Evolutionary conservation across 257 asterid species (phyloP).

Genomic region (Solanum medicagineum): DNA sequence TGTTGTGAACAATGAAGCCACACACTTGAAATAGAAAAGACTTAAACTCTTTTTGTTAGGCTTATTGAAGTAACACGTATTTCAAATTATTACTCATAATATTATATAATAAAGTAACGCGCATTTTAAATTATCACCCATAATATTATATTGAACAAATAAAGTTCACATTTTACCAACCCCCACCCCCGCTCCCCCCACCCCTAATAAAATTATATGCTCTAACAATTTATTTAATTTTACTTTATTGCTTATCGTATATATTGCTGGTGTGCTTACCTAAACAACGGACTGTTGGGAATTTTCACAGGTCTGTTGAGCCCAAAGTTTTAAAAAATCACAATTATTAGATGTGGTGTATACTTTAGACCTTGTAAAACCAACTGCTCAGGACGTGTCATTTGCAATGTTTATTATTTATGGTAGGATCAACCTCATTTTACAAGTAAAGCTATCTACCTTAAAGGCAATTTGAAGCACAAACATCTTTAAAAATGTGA

Average conservation of each 20-base stretch:
- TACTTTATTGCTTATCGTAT: not conserved
- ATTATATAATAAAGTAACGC: no score
- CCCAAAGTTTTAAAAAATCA: not conserved
- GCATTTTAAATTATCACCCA: no score
- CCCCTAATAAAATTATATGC: no score
- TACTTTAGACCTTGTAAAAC: not conserved
- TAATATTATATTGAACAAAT: no score
- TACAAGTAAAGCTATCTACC: not conserved
- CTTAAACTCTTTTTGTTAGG: not conserved
- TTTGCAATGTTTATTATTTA: slow-evolving; percentile 7
- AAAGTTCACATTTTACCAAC: no score
- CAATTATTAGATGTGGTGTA: not conserved
- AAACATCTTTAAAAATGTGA: not conserved
- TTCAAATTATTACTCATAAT: not conserved
- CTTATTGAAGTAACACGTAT: not conserved
- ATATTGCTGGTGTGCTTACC: not conserved
- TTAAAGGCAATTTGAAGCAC: not conserved
- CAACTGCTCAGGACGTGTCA: slow-evolving; percentile 13
- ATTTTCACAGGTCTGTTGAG: not conserved
- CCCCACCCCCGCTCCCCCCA: no score
- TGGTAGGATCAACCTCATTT: not conserved
- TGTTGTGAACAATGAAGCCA: not conserved
- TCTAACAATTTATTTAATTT: no score
- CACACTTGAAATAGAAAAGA: not conserved
- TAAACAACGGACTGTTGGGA: not conserved